Conservation (phyloP, 371 early-diverging fungal genomes). For the Rhizopus arrhizus region DNA sequence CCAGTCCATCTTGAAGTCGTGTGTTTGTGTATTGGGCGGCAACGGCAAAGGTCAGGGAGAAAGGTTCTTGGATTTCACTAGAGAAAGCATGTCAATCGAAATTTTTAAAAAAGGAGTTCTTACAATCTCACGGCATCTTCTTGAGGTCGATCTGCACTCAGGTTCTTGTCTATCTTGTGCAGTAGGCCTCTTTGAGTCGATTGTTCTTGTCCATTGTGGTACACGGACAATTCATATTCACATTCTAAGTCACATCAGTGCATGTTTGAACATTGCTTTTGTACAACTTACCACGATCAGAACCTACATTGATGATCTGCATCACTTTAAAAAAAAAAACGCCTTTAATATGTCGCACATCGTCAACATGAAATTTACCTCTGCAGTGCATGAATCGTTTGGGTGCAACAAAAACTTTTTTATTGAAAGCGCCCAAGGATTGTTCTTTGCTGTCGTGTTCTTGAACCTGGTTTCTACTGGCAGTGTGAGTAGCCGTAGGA, state of each 20-base stretch:
- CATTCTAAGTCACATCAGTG: slow-evolving; percentile 13
- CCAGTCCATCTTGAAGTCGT: slow-evolving; percentile 16
- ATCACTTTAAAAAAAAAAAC: slow-evolving; percentile 14
- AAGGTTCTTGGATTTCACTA: slow-evolving; percentile 29
- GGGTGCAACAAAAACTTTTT: slow-evolving; percentile 12
- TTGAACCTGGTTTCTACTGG: slow-evolving; percentile 20
- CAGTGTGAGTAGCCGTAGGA: not conserved
- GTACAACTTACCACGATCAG: slow-evolving; percentile 22
- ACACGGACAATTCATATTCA: slow-evolving; percentile 21
- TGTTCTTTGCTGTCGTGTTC: slow-evolving; percentile 2
- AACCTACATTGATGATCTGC: slow-evolving; percentile 29
- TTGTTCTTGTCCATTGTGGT: slow-evolving; percentile 16
- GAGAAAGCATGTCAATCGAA: not conserved
- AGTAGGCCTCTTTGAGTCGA: slow-evolving; percentile 14
- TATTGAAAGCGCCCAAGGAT: not conserved
- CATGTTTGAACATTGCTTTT: not conserved
- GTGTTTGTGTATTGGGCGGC: slow-evolving; percentile 26
- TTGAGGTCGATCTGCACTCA: slow-evolving; percentile 20
- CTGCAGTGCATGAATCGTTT: slow-evolving; percentile 29
- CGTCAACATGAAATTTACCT: slow-evolving; percentile 13
- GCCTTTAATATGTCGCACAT: not conserved
- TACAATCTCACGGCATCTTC: slow-evolving; percentile 25
- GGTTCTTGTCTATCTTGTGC: slow-evolving; percentile 16
- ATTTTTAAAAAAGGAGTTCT: not conserved
- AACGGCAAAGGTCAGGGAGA: slow-evolving; percentile 25